Evolutionary conservation across 1,284 basidiomycete genomes (phyloP), one percentile per base, ranked within the genome.

Genomic region (Takashimella koratensis): DNA sequence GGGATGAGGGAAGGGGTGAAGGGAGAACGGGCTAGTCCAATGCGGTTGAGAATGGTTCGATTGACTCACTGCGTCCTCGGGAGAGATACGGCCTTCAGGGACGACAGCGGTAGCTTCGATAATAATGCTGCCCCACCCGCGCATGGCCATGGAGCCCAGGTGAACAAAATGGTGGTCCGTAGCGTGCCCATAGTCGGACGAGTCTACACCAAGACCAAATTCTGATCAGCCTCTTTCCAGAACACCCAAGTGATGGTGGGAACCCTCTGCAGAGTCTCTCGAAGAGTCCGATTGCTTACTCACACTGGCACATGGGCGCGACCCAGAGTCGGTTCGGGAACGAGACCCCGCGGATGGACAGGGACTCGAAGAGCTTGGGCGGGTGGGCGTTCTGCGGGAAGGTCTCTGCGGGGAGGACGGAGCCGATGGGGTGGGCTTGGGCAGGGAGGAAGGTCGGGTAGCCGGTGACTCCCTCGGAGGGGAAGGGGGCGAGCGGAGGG

Each of bases 121-220:
- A 63, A 79, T 81, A 57, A 88, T 82, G 3, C 80, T 82, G 4
- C 83, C 85, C 21, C 81, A 81, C 23, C 78, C 71, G 41, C 77
- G 54, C 58, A 75, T 66, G 5, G 76, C 75, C 65, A 78, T 73
- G 44, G 74, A 81, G 16, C 83, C 84, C 39, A 85, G 79, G 68
- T 90, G 87, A 21, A 88, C 86, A 12, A 90, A 74, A 71, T 91
- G 88, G 84, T 85, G 88, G 62, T 88, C 84, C 0, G 87, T 86
- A 22, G 82, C 81, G 69, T 85, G 81, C 5, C 89, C 85, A 58
- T 86, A 75, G 43, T 86, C 81, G 4, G 85, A 79, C 46, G 84
- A 86, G 76, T 90, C 90, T 75, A 51, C 47, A 6, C 16, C 22
- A 25, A 4, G 3, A 13, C 23, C 4, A 41, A 26, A 2, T 11